These are phyloP conservation scores for Amanita rubescens DNA, from an alignment of 768 basidiomycete genomes.

Conservation along the genomic window DNA sequence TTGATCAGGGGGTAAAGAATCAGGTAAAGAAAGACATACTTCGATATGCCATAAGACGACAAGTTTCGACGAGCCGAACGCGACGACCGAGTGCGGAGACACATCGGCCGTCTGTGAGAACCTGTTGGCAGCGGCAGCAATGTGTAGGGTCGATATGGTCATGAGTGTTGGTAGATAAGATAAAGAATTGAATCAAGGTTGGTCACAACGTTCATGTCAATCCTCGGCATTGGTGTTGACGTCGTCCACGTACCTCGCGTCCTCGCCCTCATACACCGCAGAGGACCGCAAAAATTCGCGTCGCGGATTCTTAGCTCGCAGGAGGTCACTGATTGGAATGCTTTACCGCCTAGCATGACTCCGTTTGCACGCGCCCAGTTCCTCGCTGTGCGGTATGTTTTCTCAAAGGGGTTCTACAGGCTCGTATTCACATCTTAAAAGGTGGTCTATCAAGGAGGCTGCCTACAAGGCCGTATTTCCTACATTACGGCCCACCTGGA, in stretches of 20 bases:
- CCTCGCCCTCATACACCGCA: constrained; percentile 40
- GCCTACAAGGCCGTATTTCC: constrained; percentile 84
- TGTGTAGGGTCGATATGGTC: constrained; percentile 29
- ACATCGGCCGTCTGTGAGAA: constrained; percentile 42
- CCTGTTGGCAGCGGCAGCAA: constrained; percentile 42
- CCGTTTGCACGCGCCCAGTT: constrained; percentile 33
- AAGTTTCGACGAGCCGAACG: constrained; percentile 40
- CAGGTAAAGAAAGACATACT: constrained; percentile 20
- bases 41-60: constrained; percentile 39
- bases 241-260: constrained; percentile 66
- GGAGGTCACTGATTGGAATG: constrained; percentile 32
- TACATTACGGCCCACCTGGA: constrained; percentile 55
- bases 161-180: constrained; percentile 12
- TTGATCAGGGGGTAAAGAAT: constrained; percentile 3
- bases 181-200: neutral
- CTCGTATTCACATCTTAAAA: constrained; percentile 21
- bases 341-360: constrained; percentile 17
- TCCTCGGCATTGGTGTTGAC: constrained; percentile 75
- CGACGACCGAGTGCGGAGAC: constrained; percentile 33
- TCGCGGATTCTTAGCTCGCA: constrained; percentile 56
- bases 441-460: constrained; percentile 83
- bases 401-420: neutral
- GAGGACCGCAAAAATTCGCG: constrained; percentile 40
- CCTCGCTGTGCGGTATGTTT: constrained; percentile 66
- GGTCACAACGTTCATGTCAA: constrained; percentile 33